phyloP scores from a whole-genome alignment of 257 asterid genomes.

The Penstemon newberryi region DNA sequence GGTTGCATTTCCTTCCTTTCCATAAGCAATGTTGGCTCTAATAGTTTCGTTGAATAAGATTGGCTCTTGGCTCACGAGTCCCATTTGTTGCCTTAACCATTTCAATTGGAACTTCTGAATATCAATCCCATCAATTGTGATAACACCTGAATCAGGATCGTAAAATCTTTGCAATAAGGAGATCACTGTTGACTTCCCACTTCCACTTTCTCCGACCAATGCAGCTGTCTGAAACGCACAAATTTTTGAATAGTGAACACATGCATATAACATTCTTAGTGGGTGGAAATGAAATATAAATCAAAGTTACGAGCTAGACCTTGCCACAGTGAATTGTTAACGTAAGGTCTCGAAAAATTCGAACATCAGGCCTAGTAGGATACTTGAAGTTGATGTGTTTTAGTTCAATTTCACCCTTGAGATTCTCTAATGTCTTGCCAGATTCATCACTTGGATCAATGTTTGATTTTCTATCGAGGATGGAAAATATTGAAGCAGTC shows the following conservation, averaged over 20 bases:
- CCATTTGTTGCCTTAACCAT: constrained; percentile 79
- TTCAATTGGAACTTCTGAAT: constrained; percentile 52
- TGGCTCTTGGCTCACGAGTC: constrained; percentile 82
- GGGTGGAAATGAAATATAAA: background rate
- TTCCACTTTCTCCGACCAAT: constrained; percentile 79
- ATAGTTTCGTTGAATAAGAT: constrained; percentile 58
- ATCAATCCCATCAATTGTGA: constrained; percentile 57
- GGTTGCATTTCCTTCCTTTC: constrained; percentile 53
- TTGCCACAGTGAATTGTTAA: constrained; percentile 54
- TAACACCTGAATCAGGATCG: constrained; percentile 55
- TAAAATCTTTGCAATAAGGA: constrained; percentile 59
- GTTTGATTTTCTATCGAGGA: constrained; percentile 55
- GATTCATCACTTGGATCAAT: constrained; percentile 60
- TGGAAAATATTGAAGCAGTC: constrained; percentile 51
- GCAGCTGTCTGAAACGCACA: constrained; percentile 53
- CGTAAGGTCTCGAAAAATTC: constrained; percentile 50
- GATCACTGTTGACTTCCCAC: constrained; percentile 77
- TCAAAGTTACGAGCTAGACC: constrained; percentile 29
- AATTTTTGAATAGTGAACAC: background rate
- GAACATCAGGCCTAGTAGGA: constrained; percentile 57
- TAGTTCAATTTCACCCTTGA: constrained; percentile 57
- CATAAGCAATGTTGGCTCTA: constrained; percentile 68
- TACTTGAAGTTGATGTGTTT: constrained; percentile 54
- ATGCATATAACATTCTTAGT: background rate
- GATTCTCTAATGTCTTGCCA: constrained; percentile 42